These are phyloP conservation scores for Spatholobus suberectus DNA, from an alignment of 306 rosid species.

Conservation along the genomic window DNA sequence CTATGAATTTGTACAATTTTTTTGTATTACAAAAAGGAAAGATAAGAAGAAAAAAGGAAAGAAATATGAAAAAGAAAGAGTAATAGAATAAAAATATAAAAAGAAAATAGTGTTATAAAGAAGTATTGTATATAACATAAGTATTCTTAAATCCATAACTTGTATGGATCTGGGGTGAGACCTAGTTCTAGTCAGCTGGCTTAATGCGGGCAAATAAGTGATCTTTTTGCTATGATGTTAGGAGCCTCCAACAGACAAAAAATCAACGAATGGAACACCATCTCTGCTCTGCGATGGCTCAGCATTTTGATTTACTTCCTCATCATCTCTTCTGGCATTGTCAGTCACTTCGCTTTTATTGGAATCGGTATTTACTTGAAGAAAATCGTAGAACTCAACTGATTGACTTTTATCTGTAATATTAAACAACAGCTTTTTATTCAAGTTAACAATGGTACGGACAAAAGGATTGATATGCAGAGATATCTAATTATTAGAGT, in stretches of 20 bases:
- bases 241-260: slow-evolving; percentile 53
- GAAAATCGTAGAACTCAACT: slow-evolving; percentile 79
- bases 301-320: slow-evolving; percentile 79
- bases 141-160: background rate
- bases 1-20: background rate
- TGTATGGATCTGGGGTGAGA: background rate
- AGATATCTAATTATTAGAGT: too few species aligned
- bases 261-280: slow-evolving; percentile 56
- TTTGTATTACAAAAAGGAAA: background rate
- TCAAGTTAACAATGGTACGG: too few species aligned
- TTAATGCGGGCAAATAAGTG: background rate
- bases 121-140: background rate
- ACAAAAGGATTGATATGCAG: background rate
- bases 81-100: too few species aligned
- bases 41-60: too few species aligned
- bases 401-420: slow-evolving; percentile 60
- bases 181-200: background rate
- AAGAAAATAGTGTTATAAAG: background rate
- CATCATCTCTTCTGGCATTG: slow-evolving; percentile 70
- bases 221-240: background rate
- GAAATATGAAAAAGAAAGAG: too few species aligned
- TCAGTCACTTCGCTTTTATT: slow-evolving; percentile 79
- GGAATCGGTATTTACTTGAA: slow-evolving; percentile 72
- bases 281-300: too few species aligned
- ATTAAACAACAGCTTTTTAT: background rate